Conservation (phyloP, 78 protist species). For the Chrysochromulina parva region DNA sequence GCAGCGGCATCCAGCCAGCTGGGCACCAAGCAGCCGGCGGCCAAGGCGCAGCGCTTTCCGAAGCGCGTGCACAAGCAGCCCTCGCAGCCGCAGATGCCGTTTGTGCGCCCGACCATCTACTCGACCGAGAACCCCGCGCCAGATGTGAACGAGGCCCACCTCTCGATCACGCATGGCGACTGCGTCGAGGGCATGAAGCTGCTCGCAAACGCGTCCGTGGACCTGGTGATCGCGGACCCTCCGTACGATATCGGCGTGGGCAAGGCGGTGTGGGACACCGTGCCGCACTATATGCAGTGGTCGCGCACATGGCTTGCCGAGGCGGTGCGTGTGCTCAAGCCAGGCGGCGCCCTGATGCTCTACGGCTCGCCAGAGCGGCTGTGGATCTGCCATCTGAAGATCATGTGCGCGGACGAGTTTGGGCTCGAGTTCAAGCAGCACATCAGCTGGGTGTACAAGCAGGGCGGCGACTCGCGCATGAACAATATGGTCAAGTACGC, state of each 20-base stretch:
- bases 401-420: neutral
- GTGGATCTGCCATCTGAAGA: neutral
- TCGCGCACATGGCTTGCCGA: neutral
- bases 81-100: no score
- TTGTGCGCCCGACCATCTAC: no score
- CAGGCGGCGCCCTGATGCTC: neutral
- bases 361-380: neutral
- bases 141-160: no score
- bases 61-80: no score
- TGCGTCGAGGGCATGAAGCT: neutral
- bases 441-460: conserved; percentile 12
- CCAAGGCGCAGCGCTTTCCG: no score
- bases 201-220: neutral
- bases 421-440: conserved; percentile 12
- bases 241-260: conserved; percentile 17
- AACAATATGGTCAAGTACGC: neutral
- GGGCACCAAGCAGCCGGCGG: no score
- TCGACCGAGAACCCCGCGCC: no score
- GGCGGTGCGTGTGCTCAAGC: neutral
- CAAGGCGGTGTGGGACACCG: neutral
- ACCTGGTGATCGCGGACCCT: neutral
- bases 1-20: no score
- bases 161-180: neutral
- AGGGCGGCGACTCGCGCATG: conserved; percentile 18
- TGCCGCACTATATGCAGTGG: neutral